Evolutionary conservation across 805 yeast species (phyloP), one percentile per base, ranked within the genome.

Genomic region (Yamadazyma laniorum): DNA sequence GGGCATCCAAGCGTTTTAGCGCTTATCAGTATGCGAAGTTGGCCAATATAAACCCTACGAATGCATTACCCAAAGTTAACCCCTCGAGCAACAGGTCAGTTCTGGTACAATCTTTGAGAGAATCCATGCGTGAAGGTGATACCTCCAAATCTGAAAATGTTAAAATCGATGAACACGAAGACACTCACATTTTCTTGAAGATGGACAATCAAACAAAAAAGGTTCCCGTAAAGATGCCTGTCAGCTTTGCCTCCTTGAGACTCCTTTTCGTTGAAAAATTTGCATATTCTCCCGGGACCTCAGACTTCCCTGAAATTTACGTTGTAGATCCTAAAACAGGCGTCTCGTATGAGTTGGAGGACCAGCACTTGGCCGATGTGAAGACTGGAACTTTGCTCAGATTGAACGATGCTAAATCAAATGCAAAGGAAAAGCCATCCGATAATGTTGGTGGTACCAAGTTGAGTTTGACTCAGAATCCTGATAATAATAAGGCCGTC

Each of bases 1-100:
- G 96, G 44, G 99, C 98, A 0, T 90, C 97, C 0, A 83, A 91
- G 50, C 70, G 99, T 39, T 91, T 84, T 55, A 88, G 96, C 4
- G 96, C 97, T 0, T 91, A 90, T 44, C 98, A 91, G 53, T 82
- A 82, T 61, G 87, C 95, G 1, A 85, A 84, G 51, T 69, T 85
- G 8, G 68, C 86, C 0, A 78, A 74, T 43, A 49, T 52, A 21
- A 46, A 34, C 25, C 50, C 50, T 8, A 32, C 47, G 3, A 38
- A 15, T 15, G 39, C 48, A 11, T 27, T 45, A 17, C 49, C 49
- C 5, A 36, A 38, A 25, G 39, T 44, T 12, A 9, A 25, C 13
- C 13, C 28, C 3, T 32, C 18, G 5, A 25, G 22, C 5, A 35
- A 29, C 6, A 25, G 45, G 28, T 26, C 4, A 9, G 29, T 36